A percentile compares a stretch with the other conserved stretches of the same genome.
These are phyloP conservation scores for Xylaria scruposa DNA, from an alignment of 495 filamentous ascomycete species.

Conservation along the genomic window DNA sequence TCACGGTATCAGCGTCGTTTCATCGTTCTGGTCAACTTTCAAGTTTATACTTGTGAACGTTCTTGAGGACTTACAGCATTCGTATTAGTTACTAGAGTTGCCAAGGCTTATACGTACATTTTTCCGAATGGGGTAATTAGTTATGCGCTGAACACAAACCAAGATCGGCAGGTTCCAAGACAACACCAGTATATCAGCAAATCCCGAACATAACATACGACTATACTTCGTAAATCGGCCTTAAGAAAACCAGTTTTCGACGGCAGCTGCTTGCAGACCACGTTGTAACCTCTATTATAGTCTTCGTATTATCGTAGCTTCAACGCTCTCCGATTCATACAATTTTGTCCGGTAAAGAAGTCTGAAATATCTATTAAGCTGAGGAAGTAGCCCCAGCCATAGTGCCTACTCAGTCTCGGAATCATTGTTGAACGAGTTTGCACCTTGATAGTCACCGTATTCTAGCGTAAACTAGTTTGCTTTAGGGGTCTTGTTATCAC, in stretches of 20 bases:
- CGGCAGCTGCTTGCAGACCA: constrained; percentile 38
- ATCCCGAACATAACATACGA: constrained; percentile 31
- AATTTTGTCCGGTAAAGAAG: neutral
- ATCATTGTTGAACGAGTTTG: neutral
- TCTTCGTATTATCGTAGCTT: neutral
- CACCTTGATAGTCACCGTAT: neutral
- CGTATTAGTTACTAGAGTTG: neutral
- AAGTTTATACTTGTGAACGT: neutral
- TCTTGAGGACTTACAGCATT: neutral
- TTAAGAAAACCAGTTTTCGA: constrained; percentile 33
- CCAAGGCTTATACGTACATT: neutral
- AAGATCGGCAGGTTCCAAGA: neutral
- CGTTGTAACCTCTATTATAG: constrained; percentile 29
- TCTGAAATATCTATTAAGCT: neutral
- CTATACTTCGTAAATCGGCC: constrained; percentile 7
- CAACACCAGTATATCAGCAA: neutral
- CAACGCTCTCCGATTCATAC: neutral
- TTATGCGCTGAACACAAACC: neutral
- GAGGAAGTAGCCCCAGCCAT: neutral
- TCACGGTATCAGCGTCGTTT: constrained; percentile 20
- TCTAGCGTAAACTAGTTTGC: neutral
- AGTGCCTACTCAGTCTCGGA: neutral
- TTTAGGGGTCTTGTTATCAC: neutral
- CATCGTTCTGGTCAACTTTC: constrained; percentile 16
- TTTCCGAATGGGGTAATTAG: neutral